phyloP scores from a whole-genome alignment of 257 asterid species.

The Solanum chilense region DNA sequence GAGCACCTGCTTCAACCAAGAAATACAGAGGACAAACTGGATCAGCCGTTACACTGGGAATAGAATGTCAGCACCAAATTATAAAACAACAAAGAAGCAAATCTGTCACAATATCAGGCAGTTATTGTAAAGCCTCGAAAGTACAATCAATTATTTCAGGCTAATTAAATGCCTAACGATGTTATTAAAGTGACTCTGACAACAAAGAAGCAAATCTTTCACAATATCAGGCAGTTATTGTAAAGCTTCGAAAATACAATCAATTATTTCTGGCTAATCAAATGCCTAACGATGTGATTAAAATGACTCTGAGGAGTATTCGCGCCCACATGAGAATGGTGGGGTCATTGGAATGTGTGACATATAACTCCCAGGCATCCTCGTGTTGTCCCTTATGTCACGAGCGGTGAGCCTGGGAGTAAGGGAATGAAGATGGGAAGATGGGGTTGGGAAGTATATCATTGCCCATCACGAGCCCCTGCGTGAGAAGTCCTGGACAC shows the following conservation, averaged over 20 bases:
- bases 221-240: not conserved
- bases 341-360: not conserved
- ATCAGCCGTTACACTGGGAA: not conserved
- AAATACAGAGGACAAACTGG: not conserved
- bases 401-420: not conserved
- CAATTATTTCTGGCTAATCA: not conserved
- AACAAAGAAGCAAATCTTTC: not conserved
- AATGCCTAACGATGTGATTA: not conserved
- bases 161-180: not conserved
- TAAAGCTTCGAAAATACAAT: not conserved
- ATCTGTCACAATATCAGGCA: not conserved
- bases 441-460: not conserved
- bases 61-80: no score
- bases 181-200: not conserved
- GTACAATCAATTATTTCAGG: not conserved
- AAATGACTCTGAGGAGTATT: not conserved
- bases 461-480: not conserved
- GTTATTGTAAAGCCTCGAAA: not conserved
- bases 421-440: not conserved
- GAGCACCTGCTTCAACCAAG: constrained; percentile 54
- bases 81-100: not conserved
- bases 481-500: not conserved
- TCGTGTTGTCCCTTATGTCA: not conserved
- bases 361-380: not conserved
- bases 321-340: not conserved